A percentile compares a stretch with the other conserved stretches of the same genome.
Conservation (phyloP, 352 stramenopile species). For the Thalassiosira allenii region DNA sequence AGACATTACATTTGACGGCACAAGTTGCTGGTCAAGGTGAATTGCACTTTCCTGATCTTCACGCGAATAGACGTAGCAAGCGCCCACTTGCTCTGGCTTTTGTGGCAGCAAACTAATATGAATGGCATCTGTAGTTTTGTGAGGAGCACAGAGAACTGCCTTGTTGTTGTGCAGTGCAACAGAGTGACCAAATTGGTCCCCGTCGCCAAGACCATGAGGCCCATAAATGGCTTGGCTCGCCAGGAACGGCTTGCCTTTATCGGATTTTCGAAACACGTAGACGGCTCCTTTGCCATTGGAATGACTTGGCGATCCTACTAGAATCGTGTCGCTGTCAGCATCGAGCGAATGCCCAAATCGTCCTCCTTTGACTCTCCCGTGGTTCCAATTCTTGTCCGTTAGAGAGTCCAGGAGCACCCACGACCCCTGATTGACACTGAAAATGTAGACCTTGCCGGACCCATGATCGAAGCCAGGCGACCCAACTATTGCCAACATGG, state of each 20-base stretch:
- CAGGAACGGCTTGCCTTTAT: conserved; percentile 50
- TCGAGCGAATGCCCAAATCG: conserved; percentile 62
- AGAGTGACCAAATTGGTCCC: conserved; percentile 66
- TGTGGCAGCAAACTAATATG: conserved; percentile 26
- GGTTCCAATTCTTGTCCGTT: conserved; percentile 65
- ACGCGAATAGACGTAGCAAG: conserved; percentile 73
- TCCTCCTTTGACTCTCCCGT: conserved; percentile 35
- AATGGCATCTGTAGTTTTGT: conserved; percentile 43
- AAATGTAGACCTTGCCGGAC: conserved; percentile 77
- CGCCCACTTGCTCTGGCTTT: conserved; percentile 30
- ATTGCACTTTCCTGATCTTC: conserved; percentile 48
- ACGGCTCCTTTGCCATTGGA: conserved; percentile 55
- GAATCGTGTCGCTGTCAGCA: conserved; percentile 51
- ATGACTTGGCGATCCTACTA: conserved; percentile 59
- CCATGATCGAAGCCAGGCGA: conserved; percentile 63
- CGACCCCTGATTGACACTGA: conserved; percentile 34
- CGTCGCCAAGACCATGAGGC: conserved; percentile 37
- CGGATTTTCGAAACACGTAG: conserved; percentile 60
- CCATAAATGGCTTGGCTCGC: conserved; percentile 66
- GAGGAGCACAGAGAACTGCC: conserved; percentile 61
- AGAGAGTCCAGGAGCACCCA: conserved; percentile 57
- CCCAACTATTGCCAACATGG: conserved; percentile 55
- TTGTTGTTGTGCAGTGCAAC: conserved; percentile 56
- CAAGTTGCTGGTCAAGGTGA: conserved; percentile 68
- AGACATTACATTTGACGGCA: conserved; percentile 70